Base-by-base conservation (phyloP, 148 eudicot species). In the Amaranthus hypochondriacus region DNA sequence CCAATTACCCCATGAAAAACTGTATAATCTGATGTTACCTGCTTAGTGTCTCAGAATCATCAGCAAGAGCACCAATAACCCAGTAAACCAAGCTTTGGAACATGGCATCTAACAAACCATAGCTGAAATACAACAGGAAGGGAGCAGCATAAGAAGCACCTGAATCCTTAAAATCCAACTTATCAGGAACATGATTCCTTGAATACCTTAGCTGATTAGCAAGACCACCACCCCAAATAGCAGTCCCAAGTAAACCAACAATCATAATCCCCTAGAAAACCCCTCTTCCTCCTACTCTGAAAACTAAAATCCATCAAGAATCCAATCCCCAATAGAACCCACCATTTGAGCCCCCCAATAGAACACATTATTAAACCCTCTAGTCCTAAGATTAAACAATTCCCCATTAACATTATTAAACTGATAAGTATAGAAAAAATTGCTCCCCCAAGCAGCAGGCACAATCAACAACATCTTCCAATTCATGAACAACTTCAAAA, bases 331-430 rank as follows among this genome's bases (percentile, higher is more conserved):
- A 50, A 87, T 77, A 0, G 97, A 92, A 1, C 99, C 99, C 18
- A 89, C 6, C 99, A 96, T 96, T 73, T 96, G 99, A 44, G 99
- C 99, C 0, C 92, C 99, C 99, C 99, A 96, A 48, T 96, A 96
- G 60, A 96, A 92, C 43, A 92, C 84, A 68, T 96, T 96, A 77
- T 92, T 92, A 51, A 96, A 88, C 49, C 97, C 99, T 63, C 94
- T 85, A 10, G 99, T 96, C 73, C 99, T 85, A 73, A 96, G 49
- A 72, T 90, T 86, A 72, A 96, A 96, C 83, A 92, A 78, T 76
- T 77, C 89, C 72, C 96, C 99, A 80, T 92, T 96, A 43, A 96
- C 99, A 66, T 92, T 89, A 73, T 89, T 92, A 63, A 96, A 96
- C 84, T 96, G 99, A 64, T 96, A 96, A 70, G 86, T 87, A 73